Evolutionary conservation across 306 rosid species (phyloP), one percentile per base, ranked within the genome.

Genomic region (Lathyrus aphaca): DNA sequence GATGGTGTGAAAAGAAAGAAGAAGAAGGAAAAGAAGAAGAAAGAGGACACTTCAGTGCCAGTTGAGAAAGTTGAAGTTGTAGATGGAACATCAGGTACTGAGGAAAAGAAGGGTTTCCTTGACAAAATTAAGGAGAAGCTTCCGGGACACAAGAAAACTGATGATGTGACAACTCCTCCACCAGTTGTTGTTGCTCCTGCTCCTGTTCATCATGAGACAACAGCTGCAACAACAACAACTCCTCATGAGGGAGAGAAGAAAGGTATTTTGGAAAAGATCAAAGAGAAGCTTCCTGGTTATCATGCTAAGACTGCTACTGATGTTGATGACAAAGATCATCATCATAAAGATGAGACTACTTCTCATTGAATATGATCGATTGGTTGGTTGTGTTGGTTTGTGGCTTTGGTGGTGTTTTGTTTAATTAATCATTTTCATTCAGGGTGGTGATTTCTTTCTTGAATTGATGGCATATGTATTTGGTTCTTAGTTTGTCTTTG

Each of bases 101-200:
- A 87, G 17, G 96, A 92, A 9, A 92, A 89, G 86, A 92, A 92
- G 78, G 98, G 98, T 0, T 79, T 92, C 66, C 71, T 89, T 0
- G 91, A 88, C 6, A 92, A 92, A 38, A 89, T 92, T 10, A 92
- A 92, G 87, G 96, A 77, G 2, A 93, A 90, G 66, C 79, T 93
- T 6, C 98, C 96, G 1, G 96, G 98, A 0, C 84, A 83, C 67
- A 87, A 92, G 87, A 92, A 90, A 78, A 17, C 85, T 0, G 96
- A 90, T 50, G 98, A 89, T 54, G 75, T 29, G 6, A 38, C 67
- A 6, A 2, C 48, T 8, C 48, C 80, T 6, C 42, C 84, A 5
- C 65, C 70, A 0, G 35, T 85, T 3, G 68, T 76, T 0, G 12
- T 17, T 2, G 29, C 14, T 19, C 14, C 30, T 51, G 30, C 4